Conservation (phyloP, 1,284 basidiomycete genomes). For the Trametes polyzona region DNA sequence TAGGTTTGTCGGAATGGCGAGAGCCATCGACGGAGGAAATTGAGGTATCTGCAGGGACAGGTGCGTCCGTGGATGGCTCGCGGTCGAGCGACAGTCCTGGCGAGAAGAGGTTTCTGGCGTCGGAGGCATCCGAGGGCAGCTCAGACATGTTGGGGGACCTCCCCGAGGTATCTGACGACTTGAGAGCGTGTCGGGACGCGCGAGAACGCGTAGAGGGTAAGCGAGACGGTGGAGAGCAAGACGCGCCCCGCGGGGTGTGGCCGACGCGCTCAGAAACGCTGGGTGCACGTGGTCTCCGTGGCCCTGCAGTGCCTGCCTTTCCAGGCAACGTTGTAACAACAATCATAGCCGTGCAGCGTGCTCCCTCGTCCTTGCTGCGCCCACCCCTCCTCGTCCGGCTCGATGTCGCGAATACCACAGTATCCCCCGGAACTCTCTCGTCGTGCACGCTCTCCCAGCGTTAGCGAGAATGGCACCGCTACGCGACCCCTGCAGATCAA, state of each 20-base stretch:
- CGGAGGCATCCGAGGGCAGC: slow-evolving; percentile 3
- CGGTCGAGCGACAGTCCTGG: not conserved
- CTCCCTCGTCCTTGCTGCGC: not conserved
- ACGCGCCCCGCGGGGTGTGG: slow-evolving; percentile 8
- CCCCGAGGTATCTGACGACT: not conserved
- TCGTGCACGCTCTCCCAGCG: slow-evolving; percentile 29
- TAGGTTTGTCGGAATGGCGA: not conserved
- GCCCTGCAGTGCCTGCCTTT: slow-evolving; percentile 7
- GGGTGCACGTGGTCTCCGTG: not conserved
- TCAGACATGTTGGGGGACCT: slow-evolving; percentile 7
- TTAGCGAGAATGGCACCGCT: slow-evolving; percentile 30
- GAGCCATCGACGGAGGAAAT: slow-evolving; percentile 9
- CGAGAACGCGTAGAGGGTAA: slow-evolving; percentile 17
- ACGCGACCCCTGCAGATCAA: slow-evolving; percentile 60
- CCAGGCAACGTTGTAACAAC: slow-evolving; percentile 16
- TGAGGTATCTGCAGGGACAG: slow-evolving; percentile 11
- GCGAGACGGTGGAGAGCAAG: not conserved
- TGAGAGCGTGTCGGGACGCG: slow-evolving; percentile 8
- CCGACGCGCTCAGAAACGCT: not conserved
- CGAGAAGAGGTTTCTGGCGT: slow-evolving; percentile 15
- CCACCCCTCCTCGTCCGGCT: not conserved
- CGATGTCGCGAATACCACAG: slow-evolving; percentile 60
- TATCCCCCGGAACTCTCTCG: slow-evolving; percentile 42
- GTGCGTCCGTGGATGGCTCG: slow-evolving; percentile 17
- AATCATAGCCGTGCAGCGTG: slow-evolving; percentile 6